Evolutionary conservation across 176 grass and related monocot genomes (phyloP).

Genomic region (Bromus sterilis): DNA sequence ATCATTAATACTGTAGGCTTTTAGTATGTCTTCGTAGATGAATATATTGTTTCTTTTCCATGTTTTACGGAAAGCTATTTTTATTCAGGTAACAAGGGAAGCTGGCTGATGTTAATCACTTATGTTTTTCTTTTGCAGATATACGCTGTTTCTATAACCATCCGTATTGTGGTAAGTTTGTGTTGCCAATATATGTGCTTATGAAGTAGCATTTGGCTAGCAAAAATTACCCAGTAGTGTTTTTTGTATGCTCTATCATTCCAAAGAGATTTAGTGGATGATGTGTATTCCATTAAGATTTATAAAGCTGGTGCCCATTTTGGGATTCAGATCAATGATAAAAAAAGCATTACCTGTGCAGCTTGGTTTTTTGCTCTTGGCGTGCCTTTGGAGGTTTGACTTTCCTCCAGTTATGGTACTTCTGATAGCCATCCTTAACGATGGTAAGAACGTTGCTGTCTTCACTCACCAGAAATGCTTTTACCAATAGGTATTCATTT

Average conservation of each 20-base stretch:
- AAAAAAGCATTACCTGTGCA: slow-evolving; percentile 7
- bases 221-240: not conserved
- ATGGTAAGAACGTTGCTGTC: slow-evolving; percentile 31
- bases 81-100: not conserved
- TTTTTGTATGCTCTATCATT: not conserved
- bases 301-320: not conserved
- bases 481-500: not conserved
- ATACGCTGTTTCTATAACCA: slow-evolving; percentile 61
- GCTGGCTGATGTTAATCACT: not conserved
- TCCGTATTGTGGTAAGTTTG: slow-evolving; percentile 63
- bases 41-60: not conserved
- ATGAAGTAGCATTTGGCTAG: not conserved
- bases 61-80: slow-evolving; percentile 9
- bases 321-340: not conserved
- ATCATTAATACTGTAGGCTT: not conserved
- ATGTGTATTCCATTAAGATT: not conserved
- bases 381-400: slow-evolving; percentile 47
- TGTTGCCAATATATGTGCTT: not conserved
- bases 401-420: slow-evolving; percentile 54
- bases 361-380: slow-evolving; percentile 58
- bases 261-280: not conserved
- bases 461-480: not conserved
- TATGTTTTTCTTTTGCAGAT: slow-evolving; percentile 33
- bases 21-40: not conserved
- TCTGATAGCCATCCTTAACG: slow-evolving; percentile 61